Base-by-base conservation (phyloP, 768 basidiomycete genomes). In the Crassisporium funariophilum region DNA sequence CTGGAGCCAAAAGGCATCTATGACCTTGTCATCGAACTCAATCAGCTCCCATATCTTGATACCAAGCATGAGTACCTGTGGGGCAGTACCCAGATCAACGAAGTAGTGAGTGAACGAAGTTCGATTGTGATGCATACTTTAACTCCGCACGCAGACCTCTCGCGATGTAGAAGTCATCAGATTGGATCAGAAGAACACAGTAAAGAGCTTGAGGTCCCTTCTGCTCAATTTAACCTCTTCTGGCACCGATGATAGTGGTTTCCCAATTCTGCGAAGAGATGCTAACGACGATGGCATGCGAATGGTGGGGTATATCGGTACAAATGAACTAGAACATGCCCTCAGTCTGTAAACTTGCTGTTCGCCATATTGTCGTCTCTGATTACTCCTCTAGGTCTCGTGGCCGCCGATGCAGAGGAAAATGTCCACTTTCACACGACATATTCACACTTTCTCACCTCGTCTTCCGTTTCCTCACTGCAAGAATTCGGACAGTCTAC, bases 1-100 rank as follows among this genome's bases (percentile, higher is more conserved):
- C 64, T 97, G 46, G 89, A 95, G 63, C 90, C 90, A 2, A 92
- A 94, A 60, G 94, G 94, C 7, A 98, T 99, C 45, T 99, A 98
- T 61, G 97, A 99, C 65, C 80, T 98, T 27, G 92, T 92, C 47
- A 98, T 98, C 45, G 91, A 94, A 74, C 77, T 98, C 20, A 82
- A 82, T 34, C 85, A 95, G 63, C 78, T 98, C 9, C 97, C 97
- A 0, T 98, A 92, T 64, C 79, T 99, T 49, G 92, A 98, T 62
- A 73, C 83, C 35, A 98, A 95, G 66, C 84, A 87, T 52, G 86
- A 94, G 58, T 91, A 95, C 60, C 68, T 89, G 17, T 98, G 94
- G 91, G 91, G 86, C 0, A 74, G 74, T 24, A 72, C 83, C 9
- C 81, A 84, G 45, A 84, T 94, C 40, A 76, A 68, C 35, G 91